Percentiles rank a stretch among this genome's conserved stretches.
Conservation (phyloP, 768 basidiomycete genomes). For the Rhodotorula kratochvilovae region DNA sequence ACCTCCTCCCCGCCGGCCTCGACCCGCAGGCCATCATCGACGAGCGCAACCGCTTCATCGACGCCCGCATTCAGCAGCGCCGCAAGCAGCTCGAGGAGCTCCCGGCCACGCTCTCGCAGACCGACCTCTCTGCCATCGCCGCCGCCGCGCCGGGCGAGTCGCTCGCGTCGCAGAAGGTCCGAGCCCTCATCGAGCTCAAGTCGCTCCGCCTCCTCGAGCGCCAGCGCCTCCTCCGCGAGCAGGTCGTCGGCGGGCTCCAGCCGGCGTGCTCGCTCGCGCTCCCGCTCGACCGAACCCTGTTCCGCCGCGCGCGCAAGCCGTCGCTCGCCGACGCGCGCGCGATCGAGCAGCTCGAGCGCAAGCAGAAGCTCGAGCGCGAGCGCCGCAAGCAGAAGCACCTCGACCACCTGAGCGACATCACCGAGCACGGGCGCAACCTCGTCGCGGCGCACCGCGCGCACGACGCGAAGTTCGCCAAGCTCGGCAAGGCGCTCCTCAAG, state of each 20-base stretch:
- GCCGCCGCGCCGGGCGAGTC: conserved; percentile 48
- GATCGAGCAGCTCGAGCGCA: conserved; percentile 83
- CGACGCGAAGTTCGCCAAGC: conserved; percentile 57
- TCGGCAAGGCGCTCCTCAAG: conserved; percentile 72
- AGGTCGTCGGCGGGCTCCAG: conserved; percentile 77
- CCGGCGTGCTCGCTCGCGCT: conserved; percentile 69
- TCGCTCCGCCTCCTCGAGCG: conserved; percentile 81
- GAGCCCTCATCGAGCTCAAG: conserved; percentile 89
- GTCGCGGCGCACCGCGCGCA: conserved; percentile 57
- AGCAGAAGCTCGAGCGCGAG: conserved; percentile 87
- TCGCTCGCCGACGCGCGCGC: conserved; percentile 74
- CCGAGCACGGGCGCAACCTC: conserved; percentile 72
- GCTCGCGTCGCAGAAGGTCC: conserved; percentile 67
- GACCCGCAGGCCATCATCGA: conserved; percentile 87
- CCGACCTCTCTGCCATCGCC: conserved; percentile 41
- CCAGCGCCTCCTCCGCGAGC: conserved; percentile 75
- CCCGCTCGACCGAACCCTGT: conserved; percentile 84
- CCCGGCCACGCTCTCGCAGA: conserved; percentile 71
- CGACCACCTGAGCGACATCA: conserved; percentile 84
- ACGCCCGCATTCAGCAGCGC: conserved; percentile 80
- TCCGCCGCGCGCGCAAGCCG: conserved; percentile 68
- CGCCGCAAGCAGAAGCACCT: conserved; percentile 92
- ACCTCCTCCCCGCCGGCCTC: conserved; percentile 81
- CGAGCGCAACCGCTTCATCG: conserved; percentile 85
- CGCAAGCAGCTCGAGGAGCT: conserved; percentile 72